A percentile compares a stretch with the other conserved stretches of the same genome.
Conservation (phyloP, 169 alveolate species). For the Amoebophrya sp. region DNA sequence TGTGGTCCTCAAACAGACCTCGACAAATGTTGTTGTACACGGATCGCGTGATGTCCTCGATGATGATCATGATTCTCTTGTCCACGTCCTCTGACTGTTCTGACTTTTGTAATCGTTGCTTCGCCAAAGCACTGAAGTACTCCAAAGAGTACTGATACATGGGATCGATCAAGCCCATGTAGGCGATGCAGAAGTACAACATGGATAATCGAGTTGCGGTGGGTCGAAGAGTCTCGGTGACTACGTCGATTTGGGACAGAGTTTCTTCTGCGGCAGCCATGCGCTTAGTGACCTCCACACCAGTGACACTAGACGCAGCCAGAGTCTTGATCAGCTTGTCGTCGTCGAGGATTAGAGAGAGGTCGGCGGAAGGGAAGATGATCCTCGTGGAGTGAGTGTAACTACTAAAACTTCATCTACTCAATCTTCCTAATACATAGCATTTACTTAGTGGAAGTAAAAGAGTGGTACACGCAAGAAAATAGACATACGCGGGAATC, state of each 20-base stretch:
- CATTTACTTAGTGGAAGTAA: not conserved
- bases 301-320: slow-evolving; percentile 69
- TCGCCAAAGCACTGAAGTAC: slow-evolving; percentile 77
- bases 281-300: slow-evolving; percentile 69
- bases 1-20: slow-evolving; percentile 79
- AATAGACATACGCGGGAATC: not conserved
- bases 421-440: too few species aligned
- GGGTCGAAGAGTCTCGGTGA: slow-evolving; percentile 61
- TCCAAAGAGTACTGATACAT: slow-evolving; percentile 85
- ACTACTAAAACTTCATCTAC: too few species aligned
- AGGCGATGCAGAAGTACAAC: slow-evolving; percentile 77
- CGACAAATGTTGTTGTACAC: slow-evolving; percentile 82
- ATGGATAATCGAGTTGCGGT: slow-evolving; percentile 56
- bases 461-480: not conserved
- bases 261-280: slow-evolving; percentile 76
- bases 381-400: too few species aligned
- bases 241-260: slow-evolving; percentile 65
- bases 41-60: slow-evolving; percentile 76
- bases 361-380: too few species aligned
- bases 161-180: slow-evolving; percentile 77
- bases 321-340: slow-evolving; percentile 71
- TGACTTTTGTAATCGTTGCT: slow-evolving; percentile 71
- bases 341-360: slow-evolving; percentile 76
- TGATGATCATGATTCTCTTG: slow-evolving; percentile 63
- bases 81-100: slow-evolving; percentile 62